A percentile compares a stretch with the other conserved stretches of the same genome.
These are phyloP conservation scores for Serendipita indica DNA, from an alignment of 768 basidiomycete genomes.

Conservation along the genomic window DNA sequence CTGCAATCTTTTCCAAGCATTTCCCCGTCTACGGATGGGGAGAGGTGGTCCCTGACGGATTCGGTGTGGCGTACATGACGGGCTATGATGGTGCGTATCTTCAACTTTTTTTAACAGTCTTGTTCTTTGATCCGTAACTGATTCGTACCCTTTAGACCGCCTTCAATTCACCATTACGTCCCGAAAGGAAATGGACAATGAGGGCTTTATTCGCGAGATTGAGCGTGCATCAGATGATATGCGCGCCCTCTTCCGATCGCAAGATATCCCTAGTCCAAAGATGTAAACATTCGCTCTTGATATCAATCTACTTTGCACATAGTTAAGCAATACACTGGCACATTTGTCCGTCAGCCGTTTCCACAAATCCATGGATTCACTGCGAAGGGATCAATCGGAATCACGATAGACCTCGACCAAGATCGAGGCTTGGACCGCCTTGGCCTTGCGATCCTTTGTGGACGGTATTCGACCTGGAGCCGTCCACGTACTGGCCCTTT, in stretches of 20 bases:
- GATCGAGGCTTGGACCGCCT: too few species aligned
- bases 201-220: conserved; percentile 57
- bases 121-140: neutral
- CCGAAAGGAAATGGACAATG: conserved; percentile 68
- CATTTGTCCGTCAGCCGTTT: too few species aligned
- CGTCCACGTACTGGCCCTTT: too few species aligned
- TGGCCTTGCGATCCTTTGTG: too few species aligned
- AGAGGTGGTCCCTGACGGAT: conserved; percentile 86
- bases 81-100: conserved; percentile 50
- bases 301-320: too few species aligned
- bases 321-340: too few species aligned
- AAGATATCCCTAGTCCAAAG: conserved; percentile 16
- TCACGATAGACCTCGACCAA: too few species aligned
- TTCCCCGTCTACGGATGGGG: conserved; percentile 88
- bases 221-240: conserved; percentile 50
- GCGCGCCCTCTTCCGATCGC: conserved; percentile 36
- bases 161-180: conserved; percentile 83
- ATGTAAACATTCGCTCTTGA: conserved; percentile 16
- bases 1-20: conserved; percentile 73
- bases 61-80: conserved; percentile 92
- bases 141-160: conserved; percentile 33
- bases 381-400: too few species aligned
- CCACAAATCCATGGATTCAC: too few species aligned
- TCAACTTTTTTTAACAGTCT: neutral
- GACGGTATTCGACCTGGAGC: too few species aligned